Conservation (phyloP, 352 stramenopile genomes). For the Phytopythium cucurbitacearum region DNA sequence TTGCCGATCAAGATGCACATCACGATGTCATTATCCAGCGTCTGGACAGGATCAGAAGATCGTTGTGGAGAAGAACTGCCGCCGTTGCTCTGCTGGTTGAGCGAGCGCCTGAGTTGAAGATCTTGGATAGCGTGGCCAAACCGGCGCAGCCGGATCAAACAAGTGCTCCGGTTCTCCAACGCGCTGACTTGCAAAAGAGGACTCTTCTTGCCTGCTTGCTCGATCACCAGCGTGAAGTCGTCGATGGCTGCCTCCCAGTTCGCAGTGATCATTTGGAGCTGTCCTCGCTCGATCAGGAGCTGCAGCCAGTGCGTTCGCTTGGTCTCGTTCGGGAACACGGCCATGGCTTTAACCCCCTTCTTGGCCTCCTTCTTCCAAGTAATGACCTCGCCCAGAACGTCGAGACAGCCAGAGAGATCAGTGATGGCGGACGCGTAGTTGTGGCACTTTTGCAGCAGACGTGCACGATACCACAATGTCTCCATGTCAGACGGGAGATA, state of each 20-base stretch:
- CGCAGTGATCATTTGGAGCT: slow-evolving; percentile 28
- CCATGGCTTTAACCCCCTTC: slow-evolving; percentile 21
- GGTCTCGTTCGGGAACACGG: slow-evolving; percentile 26
- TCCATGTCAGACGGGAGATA: slow-evolving; percentile 51
- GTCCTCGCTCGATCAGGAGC: slow-evolving; percentile 34
- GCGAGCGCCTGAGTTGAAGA: slow-evolving; percentile 24
- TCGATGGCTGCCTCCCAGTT: slow-evolving; percentile 37
- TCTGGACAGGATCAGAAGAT: slow-evolving; percentile 3
- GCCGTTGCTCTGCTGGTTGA: slow-evolving; percentile 14
- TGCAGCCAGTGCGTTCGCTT: slow-evolving; percentile 45
- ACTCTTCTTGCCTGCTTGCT: slow-evolving; percentile 30
- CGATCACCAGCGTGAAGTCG: slow-evolving; percentile 38
- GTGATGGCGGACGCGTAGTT: slow-evolving; percentile 38
- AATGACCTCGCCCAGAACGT: slow-evolving; percentile 30
- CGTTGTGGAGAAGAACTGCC: neutral
- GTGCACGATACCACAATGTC: slow-evolving; percentile 41
- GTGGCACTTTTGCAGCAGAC: slow-evolving; percentile 25
- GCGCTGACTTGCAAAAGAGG: slow-evolving; percentile 15
- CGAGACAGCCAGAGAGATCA: slow-evolving; percentile 38
- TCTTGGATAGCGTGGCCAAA: slow-evolving; percentile 47
- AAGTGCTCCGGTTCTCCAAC: slow-evolving; percentile 29
- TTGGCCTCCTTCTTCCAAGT: slow-evolving; percentile 31
- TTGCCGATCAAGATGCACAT: slow-evolving; percentile 46
- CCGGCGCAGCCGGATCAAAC: slow-evolving; percentile 28
- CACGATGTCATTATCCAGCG: slow-evolving; percentile 19